phyloP scores from a whole-genome alignment of 2,329 filamentous ascomycete species.

The Chaetomium strumarium region DNA sequence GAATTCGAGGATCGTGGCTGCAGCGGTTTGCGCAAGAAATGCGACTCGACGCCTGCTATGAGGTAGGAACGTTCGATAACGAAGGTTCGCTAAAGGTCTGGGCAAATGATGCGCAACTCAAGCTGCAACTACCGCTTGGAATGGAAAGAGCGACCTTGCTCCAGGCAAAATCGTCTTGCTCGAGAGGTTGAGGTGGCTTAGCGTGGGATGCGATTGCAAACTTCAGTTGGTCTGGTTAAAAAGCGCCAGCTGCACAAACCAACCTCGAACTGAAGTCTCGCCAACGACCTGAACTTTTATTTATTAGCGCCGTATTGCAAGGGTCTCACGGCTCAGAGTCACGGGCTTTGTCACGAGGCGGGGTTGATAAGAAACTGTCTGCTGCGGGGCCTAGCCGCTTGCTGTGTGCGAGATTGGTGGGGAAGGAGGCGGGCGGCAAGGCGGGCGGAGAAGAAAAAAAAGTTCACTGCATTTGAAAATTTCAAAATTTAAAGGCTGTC shows the following conservation, averaged over 20 bases:
- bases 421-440: constrained; percentile 13
- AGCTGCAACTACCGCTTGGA: constrained; percentile 9
- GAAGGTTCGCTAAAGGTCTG: constrained; percentile 14
- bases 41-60: not conserved
- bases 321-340: constrained; percentile 7
- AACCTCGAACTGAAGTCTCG: not conserved
- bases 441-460: constrained; percentile 23
- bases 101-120: not conserved
- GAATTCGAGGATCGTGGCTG: not conserved
- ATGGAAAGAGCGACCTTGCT: constrained; percentile 25
- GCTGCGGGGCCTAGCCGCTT: constrained; percentile 12
- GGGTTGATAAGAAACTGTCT: constrained; percentile 14
- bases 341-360: constrained; percentile 19
- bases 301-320: not conserved
- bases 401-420: constrained; percentile 13
- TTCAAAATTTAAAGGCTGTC: constrained; percentile 24
- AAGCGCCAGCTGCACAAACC: constrained; percentile 19
- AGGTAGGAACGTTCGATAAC: not conserved
- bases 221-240: constrained; percentile 13
- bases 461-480: constrained; percentile 24
- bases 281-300: constrained; percentile 6
- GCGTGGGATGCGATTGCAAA: constrained; percentile 16
- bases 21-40: constrained; percentile 7
- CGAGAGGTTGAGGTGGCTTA: not conserved
- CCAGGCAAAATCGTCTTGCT: constrained; percentile 26